These are phyloP conservation scores for Annulohypoxylon truncatum DNA, from an alignment of 2,329 filamentous ascomycete genomes.

Conservation along the genomic window DNA sequence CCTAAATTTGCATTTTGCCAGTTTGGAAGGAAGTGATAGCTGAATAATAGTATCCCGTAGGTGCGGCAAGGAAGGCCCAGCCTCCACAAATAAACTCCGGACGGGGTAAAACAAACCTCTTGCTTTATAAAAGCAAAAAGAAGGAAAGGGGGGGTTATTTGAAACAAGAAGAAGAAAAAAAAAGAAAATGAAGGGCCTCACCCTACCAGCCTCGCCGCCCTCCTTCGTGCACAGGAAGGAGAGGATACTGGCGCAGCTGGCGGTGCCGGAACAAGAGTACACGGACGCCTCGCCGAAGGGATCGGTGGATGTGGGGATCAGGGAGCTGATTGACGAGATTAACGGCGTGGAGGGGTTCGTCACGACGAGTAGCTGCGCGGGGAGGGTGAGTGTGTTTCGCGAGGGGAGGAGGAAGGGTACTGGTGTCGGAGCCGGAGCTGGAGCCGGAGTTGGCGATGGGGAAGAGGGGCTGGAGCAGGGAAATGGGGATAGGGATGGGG, in stretches of 20 bases:
- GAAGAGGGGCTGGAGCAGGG: no score
- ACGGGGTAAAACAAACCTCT: no score
- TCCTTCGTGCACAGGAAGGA: constrained; percentile 72
- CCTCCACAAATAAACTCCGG: no score
- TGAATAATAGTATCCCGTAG: background rate
- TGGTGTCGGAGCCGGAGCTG: constrained; percentile 15
- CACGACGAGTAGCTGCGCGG: constrained; percentile 93
- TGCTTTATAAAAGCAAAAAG: background rate
- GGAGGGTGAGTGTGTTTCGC: constrained; percentile 86
- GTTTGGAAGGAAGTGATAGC: background rate
- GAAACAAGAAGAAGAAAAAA: background rate
- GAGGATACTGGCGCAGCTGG: constrained; percentile 77
- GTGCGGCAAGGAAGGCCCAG: no score
- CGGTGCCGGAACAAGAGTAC: constrained; percentile 76
- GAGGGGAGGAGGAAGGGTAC: constrained; percentile 73
- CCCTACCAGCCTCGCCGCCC: constrained; percentile 41
- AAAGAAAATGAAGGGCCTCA: constrained; percentile 5
- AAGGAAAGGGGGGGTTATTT: background rate
- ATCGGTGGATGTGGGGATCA: constrained; percentile 82
- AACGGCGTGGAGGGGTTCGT: constrained; percentile 81
- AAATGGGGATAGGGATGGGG: constrained; percentile 31
- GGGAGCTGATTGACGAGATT: constrained; percentile 80
- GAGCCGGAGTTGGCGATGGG: no score
- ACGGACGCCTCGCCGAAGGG: constrained; percentile 90
- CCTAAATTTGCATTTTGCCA: background rate